Conservation (phyloP, 371 early-diverging fungal species). For the Circinella umbellata region DNA sequence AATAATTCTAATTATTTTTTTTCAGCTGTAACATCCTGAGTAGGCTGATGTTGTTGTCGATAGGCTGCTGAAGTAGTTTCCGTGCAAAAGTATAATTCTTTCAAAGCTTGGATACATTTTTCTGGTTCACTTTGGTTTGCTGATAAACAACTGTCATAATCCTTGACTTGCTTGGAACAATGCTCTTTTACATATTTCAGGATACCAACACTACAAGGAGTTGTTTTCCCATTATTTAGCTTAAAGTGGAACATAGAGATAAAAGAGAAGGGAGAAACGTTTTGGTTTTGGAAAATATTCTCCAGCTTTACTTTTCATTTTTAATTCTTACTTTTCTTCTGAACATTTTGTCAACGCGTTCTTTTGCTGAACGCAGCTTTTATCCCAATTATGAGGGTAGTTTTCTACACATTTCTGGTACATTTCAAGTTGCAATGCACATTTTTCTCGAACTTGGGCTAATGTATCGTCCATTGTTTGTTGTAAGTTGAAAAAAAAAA, state of each 20-base stretch:
- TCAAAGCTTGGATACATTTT: slow-evolving; percentile 65
- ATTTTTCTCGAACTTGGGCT: slow-evolving; percentile 78
- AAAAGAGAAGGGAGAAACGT: no score
- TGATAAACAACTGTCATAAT: slow-evolving; percentile 70
- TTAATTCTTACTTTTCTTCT: slow-evolving; percentile 71
- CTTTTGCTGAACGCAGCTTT: slow-evolving; percentile 72
- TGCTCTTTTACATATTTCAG: slow-evolving; percentile 76
- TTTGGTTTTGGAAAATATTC: no score
- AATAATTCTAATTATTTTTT: slow-evolving; percentile 13
- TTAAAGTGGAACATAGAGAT: no score
- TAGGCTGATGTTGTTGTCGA: slow-evolving; percentile 20
- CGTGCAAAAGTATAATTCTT: slow-evolving; percentile 65
- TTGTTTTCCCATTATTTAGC: background rate
- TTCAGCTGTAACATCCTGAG: slow-evolving; percentile 9
- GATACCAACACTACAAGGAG: slow-evolving; percentile 56
- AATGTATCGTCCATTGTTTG: slow-evolving; percentile 71
- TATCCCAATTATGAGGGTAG: slow-evolving; percentile 76
- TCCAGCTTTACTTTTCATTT: background rate
- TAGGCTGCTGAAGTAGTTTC: slow-evolving; percentile 57
- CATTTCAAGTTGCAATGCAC: slow-evolving; percentile 75
- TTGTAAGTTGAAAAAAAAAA: background rate
- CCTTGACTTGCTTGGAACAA: slow-evolving; percentile 69
- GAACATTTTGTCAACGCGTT: slow-evolving; percentile 80
- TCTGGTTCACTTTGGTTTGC: slow-evolving; percentile 70
- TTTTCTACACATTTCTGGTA: slow-evolving; percentile 81